A percentile compares a stretch with the other conserved stretches of the same genome.
Evolutionary conservation across 2,329 filamentous ascomycete genomes (phyloP).

Genomic region (Beauveria scarabaeidicola): DNA sequence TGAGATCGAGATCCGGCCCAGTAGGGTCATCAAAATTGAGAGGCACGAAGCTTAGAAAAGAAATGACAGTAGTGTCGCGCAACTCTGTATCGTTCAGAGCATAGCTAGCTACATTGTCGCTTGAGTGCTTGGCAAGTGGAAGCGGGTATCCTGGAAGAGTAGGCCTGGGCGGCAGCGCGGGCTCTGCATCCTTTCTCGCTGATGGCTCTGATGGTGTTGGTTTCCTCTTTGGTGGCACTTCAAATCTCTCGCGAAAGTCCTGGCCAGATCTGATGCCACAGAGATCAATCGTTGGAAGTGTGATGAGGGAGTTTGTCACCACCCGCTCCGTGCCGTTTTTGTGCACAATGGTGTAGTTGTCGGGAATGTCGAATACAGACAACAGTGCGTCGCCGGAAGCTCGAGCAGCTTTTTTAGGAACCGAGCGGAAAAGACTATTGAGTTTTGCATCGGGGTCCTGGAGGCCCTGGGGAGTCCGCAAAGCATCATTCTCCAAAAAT

Average conservation of each 20-base stretch:
- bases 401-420: not conserved
- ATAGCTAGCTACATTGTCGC: slow-evolving; percentile 19
- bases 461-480: not conserved
- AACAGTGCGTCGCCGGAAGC: not conserved
- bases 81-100: slow-evolving; percentile 18
- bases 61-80: slow-evolving; percentile 19
- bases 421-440: not conserved
- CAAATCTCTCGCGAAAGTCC: not conserved
- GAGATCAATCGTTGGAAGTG: not conserved
- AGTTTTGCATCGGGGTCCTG: slow-evolving; percentile 5
- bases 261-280: not conserved
- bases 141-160: slow-evolving; percentile 18
- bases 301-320: not conserved
- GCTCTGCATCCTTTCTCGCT: not conserved
- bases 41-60: slow-evolving; percentile 16
- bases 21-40: not conserved
- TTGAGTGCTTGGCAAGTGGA: slow-evolving; percentile 17
- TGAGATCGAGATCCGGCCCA: slow-evolving; percentile 13
- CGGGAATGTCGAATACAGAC: not conserved
- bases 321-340: not conserved
- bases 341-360: slow-evolving; percentile 6
- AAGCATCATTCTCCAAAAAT: not conserved
- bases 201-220: not conserved
- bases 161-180: not conserved
- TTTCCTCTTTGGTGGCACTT: not conserved